These are phyloP conservation scores for Paramecium sonneborni DNA, from an alignment of 73 alveolate genomes.

Conservation along the genomic window DNA sequence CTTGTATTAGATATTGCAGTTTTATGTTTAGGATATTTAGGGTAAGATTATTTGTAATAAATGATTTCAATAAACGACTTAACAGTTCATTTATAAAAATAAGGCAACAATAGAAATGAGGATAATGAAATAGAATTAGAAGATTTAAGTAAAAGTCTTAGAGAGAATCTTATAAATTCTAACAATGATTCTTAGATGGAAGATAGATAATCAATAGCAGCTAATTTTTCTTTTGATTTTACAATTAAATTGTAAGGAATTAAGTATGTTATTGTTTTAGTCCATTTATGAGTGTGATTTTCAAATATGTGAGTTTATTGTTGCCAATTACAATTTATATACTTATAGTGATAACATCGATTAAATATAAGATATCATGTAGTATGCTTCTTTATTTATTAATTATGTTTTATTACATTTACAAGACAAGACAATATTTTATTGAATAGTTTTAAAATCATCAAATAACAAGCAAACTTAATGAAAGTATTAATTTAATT, in stretches of 20 bases:
- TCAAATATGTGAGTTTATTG: neutral
- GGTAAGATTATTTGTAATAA: constrained; percentile 28
- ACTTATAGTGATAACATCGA: neutral
- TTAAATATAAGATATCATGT: neutral
- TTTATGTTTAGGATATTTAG: constrained; percentile 31
- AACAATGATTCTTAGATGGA: neutral
- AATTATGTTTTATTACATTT: neutral
- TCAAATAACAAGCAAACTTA: neutral
- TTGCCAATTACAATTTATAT: neutral
- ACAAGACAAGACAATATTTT: constrained; percentile 31
- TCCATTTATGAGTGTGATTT: neutral
- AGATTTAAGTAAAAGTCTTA: neutral
- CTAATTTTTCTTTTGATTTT: neutral
- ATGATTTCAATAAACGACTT: neutral
- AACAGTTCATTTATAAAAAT: neutral
- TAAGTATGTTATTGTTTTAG: neutral
- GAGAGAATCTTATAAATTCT: neutral
- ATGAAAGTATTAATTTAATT: constrained; percentile 2
- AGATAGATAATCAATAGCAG: neutral
- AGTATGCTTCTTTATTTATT: constrained; percentile 18
- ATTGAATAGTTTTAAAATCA: neutral
- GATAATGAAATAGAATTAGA: neutral
- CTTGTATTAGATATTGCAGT: constrained; percentile 1
- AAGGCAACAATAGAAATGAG: neutral
- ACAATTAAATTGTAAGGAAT: neutral